These are phyloP conservation scores for Microcyclosporella mali DNA, from an alignment of 2,329 filamentous ascomycete species.

Conservation along the genomic window DNA sequence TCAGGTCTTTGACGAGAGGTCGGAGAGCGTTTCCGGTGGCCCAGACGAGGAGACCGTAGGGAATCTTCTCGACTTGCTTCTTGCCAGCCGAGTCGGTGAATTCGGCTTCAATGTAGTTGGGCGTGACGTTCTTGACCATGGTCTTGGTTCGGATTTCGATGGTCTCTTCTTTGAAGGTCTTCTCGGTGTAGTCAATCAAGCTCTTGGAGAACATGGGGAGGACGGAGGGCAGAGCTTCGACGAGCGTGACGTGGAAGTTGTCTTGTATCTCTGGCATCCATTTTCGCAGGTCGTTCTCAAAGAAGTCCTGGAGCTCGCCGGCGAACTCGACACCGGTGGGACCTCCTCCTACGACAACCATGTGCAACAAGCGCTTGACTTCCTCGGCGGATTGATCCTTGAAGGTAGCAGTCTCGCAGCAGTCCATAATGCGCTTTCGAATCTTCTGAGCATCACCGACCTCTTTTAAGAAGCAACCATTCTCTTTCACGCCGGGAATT, in stretches of 20 bases:
- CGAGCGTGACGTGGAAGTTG: conserved; percentile 94
- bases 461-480: conserved; percentile 98
- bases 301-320: conserved; percentile 97
- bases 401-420: conserved; percentile 96
- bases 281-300: conserved; percentile 96
- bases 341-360: conserved; percentile 82
- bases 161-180: conserved; percentile 97
- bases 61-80: conserved; percentile 74
- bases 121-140: conserved; percentile 95
- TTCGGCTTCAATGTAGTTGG: conserved; percentile 88
- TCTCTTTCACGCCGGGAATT: conserved; percentile 87
- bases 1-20: conserved; percentile 82
- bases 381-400: conserved; percentile 89
- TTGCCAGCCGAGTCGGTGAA: conserved; percentile 72
- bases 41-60: conserved; percentile 96
- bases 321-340: conserved; percentile 98
- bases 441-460: conserved; percentile 93
- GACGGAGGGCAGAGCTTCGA: conserved; percentile 91
- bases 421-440: conserved; percentile 99
- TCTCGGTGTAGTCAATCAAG: conserved; percentile 98
- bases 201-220: conserved; percentile 98
- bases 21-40: conserved; percentile 94
- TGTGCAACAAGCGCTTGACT: conserved; percentile 89
- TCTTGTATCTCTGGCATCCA: conserved; percentile 92
- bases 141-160: conserved; percentile 98